Evolutionary conservation across 2,329 filamentous ascomycete genomes (phyloP), one percentile per base, ranked within the genome.

Genomic region (Phialemonium atrogriseum): DNA sequence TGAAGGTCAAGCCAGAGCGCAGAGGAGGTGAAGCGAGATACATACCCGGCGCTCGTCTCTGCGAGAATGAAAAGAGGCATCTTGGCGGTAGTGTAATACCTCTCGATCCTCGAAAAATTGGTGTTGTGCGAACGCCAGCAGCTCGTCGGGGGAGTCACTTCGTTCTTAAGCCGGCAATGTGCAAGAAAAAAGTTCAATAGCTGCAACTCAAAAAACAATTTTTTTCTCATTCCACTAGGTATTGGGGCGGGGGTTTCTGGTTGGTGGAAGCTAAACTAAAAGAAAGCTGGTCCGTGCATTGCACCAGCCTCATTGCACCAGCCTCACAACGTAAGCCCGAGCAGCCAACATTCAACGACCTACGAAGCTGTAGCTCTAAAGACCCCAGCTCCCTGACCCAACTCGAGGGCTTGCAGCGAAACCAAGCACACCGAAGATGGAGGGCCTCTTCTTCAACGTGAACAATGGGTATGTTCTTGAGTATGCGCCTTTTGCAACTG

Each of bases 61-160:
- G 82, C 82, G 50, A 95, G 79, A 65, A 95, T 84, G 64, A 94
- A 93, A 58, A 91, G 78, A 66, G 83, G 82, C 84, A 91, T 91
- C 45, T 46, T 77, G 60, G 49, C 47, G 44, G 47, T n/a, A n/a
- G n/a, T 27, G 33, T 32, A 20, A 24, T 32, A 32, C 27, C 30
- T 41, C 32, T 41, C 38, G 39, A 37, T 34, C 33, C 32, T 39
- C 24, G 29, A 28, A 30, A 28, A 32, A 12, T 36, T 22, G 34
- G 32, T 44, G 32, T 40, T 35, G 36, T 46, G 53, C 49, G 28
- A 33, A 38, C 33, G 32, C 30, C 32, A 34, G 32, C 37, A 37
- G 23, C n/a, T n/a, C n/a, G n/a, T n/a, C n/a, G n/a, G n/a, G n/a
- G n/a, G n/a, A n/a, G n/a, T n/a, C n/a, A n/a, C n/a, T n/a, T n/a